Evolutionary conservation across 768 basidiomycete species (phyloP).

Genomic region (Amanita subjunquillea): DNA sequence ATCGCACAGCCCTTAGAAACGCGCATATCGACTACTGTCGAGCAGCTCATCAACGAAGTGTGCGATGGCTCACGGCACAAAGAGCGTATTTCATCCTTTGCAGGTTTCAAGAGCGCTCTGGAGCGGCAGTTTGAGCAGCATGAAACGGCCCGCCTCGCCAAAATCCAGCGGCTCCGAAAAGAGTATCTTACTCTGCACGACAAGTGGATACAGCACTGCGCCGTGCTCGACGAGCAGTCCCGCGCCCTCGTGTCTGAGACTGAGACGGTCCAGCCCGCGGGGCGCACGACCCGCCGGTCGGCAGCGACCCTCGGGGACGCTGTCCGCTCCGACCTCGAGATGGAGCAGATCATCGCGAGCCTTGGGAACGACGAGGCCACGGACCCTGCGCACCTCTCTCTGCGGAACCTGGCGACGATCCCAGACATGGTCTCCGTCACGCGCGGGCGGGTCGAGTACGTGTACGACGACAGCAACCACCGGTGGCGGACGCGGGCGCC

Average conservation of each 20-base stretch:
- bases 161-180: conserved; percentile 43
- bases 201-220: conserved; percentile 66
- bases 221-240: conserved; percentile 51
- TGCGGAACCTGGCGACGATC: conserved; percentile 74
- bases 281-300: conserved; percentile 65
- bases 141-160: conserved; percentile 38
- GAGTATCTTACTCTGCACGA: conserved; percentile 65
- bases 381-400: conserved; percentile 85
- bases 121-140: conserved; percentile 44
- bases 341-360: conserved; percentile 95
- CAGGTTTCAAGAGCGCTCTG: conserved; percentile 35
- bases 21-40: conserved; percentile 20
- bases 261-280: conserved; percentile 26
- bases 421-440: conserved; percentile 85
- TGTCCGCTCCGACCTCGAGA: conserved; percentile 90
- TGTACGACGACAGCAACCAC: conserved; percentile 82
- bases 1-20: conserved; percentile 24
- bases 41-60: conserved; percentile 38
- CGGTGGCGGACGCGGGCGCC: conserved; percentile 64
- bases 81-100: conserved; percentile 25
- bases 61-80: conserved; percentile 23
- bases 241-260: conserved; percentile 31
- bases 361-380: conserved; percentile 86
- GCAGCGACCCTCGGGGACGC: conserved; percentile 72
- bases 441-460: conserved; percentile 45